Evolutionary conservation across 2,329 filamentous ascomycete genomes (phyloP).

Genomic region (Fonsecaea monophora): DNA sequence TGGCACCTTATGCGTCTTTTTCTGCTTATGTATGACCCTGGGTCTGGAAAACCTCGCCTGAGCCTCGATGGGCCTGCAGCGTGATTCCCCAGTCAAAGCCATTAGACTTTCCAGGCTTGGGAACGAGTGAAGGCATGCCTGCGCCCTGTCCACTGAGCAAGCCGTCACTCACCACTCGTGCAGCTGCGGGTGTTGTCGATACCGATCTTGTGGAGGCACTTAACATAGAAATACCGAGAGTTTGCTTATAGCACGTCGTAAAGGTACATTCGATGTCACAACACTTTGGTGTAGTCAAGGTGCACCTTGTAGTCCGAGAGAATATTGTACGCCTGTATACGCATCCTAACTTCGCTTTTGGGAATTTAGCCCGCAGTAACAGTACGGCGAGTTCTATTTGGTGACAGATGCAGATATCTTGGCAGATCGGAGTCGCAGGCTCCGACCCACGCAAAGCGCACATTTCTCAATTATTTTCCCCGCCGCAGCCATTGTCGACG

Average conservation of each 20-base stretch:
- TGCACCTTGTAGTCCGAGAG: background rate
- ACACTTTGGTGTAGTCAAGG: no score
- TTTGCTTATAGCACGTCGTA: background rate
- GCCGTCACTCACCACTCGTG: background rate
- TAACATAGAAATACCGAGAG: background rate
- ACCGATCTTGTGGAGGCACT: background rate
- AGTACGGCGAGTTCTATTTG: background rate
- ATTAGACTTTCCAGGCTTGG: background rate
- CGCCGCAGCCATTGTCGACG: background rate
- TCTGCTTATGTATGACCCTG: background rate
- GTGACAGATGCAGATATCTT: background rate
- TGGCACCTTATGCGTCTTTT: background rate
- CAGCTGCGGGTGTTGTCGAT: background rate
- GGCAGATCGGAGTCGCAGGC: background rate
- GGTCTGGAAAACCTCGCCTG: background rate
- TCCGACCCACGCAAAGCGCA: background rate
- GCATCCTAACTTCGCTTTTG: background rate
- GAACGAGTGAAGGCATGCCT: background rate
- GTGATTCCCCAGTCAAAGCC: background rate
- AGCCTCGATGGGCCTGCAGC: background rate
- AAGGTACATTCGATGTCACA: no score
- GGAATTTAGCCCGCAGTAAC: background rate
- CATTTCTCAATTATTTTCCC: constrained; percentile 7
- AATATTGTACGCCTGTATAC: no score
- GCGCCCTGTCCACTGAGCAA: background rate